phyloP scores from a whole-genome alignment of 345 rosid species.

The Psidium friedrichsthalianum region DNA sequence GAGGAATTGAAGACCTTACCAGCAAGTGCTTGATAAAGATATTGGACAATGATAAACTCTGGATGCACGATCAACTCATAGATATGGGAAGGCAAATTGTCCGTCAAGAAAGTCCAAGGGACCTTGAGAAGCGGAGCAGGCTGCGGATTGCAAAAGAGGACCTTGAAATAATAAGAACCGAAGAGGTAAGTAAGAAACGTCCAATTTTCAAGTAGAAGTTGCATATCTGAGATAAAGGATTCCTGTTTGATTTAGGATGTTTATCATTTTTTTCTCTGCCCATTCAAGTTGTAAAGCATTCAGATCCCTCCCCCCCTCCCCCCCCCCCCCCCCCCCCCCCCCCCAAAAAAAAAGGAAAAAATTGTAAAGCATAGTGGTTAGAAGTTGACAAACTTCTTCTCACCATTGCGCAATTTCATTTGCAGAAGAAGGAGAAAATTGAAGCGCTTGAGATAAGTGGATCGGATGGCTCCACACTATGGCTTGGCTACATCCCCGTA shows the following conservation, averaged over 20 bases:
- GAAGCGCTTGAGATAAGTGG: too few relatives aligned
- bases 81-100: not conserved
- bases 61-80: not conserved
- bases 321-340: too few relatives aligned
- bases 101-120: not conserved
- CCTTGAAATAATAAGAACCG: fast-evolving
- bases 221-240: not conserved
- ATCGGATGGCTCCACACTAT: too few relatives aligned
- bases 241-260: not conserved
- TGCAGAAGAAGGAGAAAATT: too few relatives aligned
- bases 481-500: too few relatives aligned
- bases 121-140: not conserved
- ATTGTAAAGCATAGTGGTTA: not conserved
- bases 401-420: too few relatives aligned
- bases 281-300: not conserved
- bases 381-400: not conserved
- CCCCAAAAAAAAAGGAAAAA: too few relatives aligned
- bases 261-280: not conserved
- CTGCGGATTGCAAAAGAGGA: not conserved
- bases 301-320: too few relatives aligned
- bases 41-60: not conserved
- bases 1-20: not conserved
- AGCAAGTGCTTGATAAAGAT: not conserved
- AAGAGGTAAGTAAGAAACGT: not conserved
- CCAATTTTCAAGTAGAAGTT: fast-evolving